phyloP scores from a whole-genome alignment of 805 yeast species.

The Metschnikowia lunata region DNA sequence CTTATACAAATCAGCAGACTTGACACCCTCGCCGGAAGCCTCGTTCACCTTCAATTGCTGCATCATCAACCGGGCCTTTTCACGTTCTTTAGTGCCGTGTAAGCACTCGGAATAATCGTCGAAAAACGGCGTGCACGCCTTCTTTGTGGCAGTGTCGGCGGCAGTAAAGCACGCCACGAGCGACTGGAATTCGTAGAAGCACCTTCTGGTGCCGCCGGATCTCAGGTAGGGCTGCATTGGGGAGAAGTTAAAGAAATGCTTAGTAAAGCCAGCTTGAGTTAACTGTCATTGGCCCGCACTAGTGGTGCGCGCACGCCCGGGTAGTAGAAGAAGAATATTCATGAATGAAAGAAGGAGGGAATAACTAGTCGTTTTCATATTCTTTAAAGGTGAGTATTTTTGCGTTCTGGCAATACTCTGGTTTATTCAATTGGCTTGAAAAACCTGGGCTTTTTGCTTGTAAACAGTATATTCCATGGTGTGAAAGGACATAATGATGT shows the following conservation, averaged over 20 bases:
- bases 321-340: too few relatives aligned
- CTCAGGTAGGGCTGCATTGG: constrained; percentile 45
- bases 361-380: too few relatives aligned
- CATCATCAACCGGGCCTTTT: constrained; percentile 41
- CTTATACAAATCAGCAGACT: constrained; percentile 42
- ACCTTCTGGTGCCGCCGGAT: constrained; percentile 45
- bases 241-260: not conserved
- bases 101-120: constrained; percentile 46
- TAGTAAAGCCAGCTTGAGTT: not conserved
- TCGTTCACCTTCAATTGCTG: constrained; percentile 45
- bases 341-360: too few relatives aligned
- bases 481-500: too few relatives aligned
- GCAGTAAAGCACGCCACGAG: constrained; percentile 42
- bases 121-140: constrained; percentile 40
- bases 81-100: constrained; percentile 45
- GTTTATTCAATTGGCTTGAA: too few relatives aligned
- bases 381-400: too few relatives aligned
- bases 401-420: too few relatives aligned
- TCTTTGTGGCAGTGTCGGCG: constrained; percentile 39
- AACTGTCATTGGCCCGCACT: constrained; percentile 11
- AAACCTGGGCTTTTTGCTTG: too few relatives aligned
- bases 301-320: constrained; percentile 12
- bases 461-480: too few relatives aligned
- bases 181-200: constrained; percentile 45
- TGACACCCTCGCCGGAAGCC: constrained; percentile 35